Percentiles rank a stretch among this genome's conserved stretches.
These are phyloP conservation scores for Plectosphaerella sp. DNA, from an alignment of 2,329 filamentous ascomycete species.

Conservation along the genomic window DNA sequence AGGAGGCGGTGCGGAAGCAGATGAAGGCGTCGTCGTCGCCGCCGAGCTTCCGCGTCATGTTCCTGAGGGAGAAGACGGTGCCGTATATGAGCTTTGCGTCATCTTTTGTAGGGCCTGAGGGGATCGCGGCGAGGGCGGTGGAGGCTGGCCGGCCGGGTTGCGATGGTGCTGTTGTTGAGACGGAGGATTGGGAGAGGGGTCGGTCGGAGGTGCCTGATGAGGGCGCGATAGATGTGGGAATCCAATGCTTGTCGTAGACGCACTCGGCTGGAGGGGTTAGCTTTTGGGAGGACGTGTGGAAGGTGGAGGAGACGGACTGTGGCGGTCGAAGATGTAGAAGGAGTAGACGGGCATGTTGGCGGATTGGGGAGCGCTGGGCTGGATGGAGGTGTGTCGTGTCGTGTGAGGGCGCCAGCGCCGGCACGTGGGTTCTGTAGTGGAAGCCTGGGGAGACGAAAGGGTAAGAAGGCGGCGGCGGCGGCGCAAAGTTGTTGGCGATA, in stretches of 20 bases:
- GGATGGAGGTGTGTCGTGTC: neutral
- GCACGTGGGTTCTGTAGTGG: too few relatives aligned
- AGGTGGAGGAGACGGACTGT: conserved; percentile 59
- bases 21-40: conserved; percentile 94
- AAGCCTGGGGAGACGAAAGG: too few relatives aligned
- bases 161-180: conserved; percentile 12
- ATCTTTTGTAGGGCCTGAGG: conserved; percentile 48
- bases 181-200: conserved; percentile 30
- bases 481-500: too few relatives aligned
- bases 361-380: neutral
- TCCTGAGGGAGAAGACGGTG: conserved; percentile 90
- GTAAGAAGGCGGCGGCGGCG: too few relatives aligned
- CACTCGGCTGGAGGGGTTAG: conserved; percentile 70
- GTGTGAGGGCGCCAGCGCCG: neutral
- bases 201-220: conserved; percentile 27
- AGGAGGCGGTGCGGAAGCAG: conserved; percentile 86
- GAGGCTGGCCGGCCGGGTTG: conserved; percentile 8
- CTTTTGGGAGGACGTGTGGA: neutral
- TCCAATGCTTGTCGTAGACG: conserved; percentile 91
- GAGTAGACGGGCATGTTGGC: conserved; percentile 84
- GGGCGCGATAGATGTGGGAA: conserved; percentile 30
- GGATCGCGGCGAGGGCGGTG: conserved; percentile 3
- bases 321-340: conserved; percentile 98
- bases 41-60: conserved; percentile 94
- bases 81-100: conserved; percentile 97